Evolutionary conservation across 306 rosid genomes (phyloP), one percentile per base, ranked within the genome.

Genomic region (Cyamopsis tetragonoloba): DNA sequence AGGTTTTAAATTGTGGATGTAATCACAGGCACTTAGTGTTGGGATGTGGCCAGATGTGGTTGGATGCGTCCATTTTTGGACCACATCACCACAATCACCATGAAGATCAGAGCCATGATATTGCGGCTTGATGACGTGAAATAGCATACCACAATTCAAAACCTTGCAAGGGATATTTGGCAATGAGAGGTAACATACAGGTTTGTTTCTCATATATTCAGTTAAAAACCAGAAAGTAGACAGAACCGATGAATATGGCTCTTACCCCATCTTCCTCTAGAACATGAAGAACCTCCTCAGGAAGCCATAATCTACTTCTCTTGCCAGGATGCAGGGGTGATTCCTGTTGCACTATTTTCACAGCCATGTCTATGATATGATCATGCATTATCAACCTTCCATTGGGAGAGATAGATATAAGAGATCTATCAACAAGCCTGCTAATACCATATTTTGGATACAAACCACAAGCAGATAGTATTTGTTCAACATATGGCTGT

Each of bases 261-360:
- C 60, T 53, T 6, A 68, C 73, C 54, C 5, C 15, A 38, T 68
- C 39, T 38, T 66, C 60, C 6, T 39, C 7, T 23, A 61, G 41
- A 61, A 61, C 50, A 6, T 48, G 30, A 12, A 66, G 60, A 48
- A 61, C 37, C 7, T 61, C 68, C 30, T 61, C 10, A 48, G 14
- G 41, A 4, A 13, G 34, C 48, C 60, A 66, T 48, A 31, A 11
- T 7, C 71, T 48, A 15, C 71, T 66, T 66, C 48, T 14, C 12
- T 38, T 24, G 10, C 63, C 63, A 13, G 27, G 73, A 24, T 68
- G 41, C 27, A 38, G 5, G 11, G 73, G 53, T 68, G 73, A 53
- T 68, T 68, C 73, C 19, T 68, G 64, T 24, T 59, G 28, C 18
- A 37, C 53, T 37, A 68, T 68, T 14, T 68, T 34, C 58, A 30